phyloP scores from a whole-genome alignment of 169 alveolate genomes.

The Cystoisospora suis region DNA sequence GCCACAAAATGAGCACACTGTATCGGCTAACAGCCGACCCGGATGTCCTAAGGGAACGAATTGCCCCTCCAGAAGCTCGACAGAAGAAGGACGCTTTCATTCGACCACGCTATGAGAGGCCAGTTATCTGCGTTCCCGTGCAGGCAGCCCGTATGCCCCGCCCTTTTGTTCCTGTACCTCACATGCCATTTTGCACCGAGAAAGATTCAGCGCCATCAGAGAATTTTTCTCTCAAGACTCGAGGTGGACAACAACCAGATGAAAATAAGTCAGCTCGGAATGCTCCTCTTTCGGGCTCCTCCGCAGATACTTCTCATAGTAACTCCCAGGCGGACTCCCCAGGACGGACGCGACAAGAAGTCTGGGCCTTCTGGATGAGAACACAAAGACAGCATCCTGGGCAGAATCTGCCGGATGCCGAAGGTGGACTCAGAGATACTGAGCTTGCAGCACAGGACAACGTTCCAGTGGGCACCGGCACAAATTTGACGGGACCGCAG shows the following conservation, averaged over 20 bases:
- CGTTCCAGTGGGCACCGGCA: too few species aligned
- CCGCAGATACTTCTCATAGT: not conserved
- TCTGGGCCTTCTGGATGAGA: too few species aligned
- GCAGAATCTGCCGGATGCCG: too few species aligned
- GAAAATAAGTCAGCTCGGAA: not conserved
- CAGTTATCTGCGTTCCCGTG: not conserved
- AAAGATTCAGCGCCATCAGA: conserved; percentile 15
- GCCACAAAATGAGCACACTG: conserved; percentile 61
- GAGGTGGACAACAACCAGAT: not conserved
- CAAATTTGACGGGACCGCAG: too few species aligned
- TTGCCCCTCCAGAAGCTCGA: conserved; percentile 34
- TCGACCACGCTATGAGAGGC: not conserved
- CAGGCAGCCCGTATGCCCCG: conserved; percentile 18
- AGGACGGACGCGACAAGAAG: not conserved
- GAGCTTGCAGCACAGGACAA: too few species aligned
- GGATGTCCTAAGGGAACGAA: conserved; percentile 43
- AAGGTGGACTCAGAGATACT: too few species aligned
- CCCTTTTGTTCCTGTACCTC: not conserved
- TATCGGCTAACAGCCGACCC: conserved; percentile 55
- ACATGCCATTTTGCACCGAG: not conserved
- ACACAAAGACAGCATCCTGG: too few species aligned
- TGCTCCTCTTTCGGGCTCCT: not conserved
- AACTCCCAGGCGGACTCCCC: too few species aligned
- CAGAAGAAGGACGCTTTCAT: not conserved
- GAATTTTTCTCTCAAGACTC: not conserved